These are phyloP conservation scores for Colletotrichum plurivorum DNA, from an alignment of 2,329 filamentous ascomycete species.

Conservation along the genomic window DNA sequence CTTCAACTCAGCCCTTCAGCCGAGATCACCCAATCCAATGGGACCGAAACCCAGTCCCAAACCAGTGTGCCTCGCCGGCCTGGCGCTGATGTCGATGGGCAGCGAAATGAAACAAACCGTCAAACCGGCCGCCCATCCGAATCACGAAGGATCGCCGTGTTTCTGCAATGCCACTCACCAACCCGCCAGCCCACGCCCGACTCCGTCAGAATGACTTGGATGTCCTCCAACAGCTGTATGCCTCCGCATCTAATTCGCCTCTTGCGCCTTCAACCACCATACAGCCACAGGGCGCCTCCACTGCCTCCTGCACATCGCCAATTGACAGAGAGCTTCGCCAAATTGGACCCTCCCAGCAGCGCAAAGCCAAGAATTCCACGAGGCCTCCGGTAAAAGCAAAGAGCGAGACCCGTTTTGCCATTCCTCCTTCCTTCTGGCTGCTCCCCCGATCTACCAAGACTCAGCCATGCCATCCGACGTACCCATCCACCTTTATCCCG, in stretches of 20 bases:
- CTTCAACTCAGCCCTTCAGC: no score
- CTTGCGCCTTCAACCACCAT: not conserved
- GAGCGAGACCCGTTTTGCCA: not conserved
- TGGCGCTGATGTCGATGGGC: not conserved
- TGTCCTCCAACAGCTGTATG: not conserved
- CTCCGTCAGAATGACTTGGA: slow-evolving; percentile 10
- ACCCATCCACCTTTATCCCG: slow-evolving; percentile 4
- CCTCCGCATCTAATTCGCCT: not conserved
- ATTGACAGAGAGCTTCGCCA: slow-evolving; percentile 6
- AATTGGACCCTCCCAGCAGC: not conserved
- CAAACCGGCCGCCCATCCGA: slow-evolving; percentile 5
- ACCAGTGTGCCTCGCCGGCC: no score
- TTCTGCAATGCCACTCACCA: slow-evolving; percentile 22
- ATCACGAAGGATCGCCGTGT: slow-evolving; percentile 25
- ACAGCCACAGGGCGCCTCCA: not conserved
- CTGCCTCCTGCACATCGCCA: not conserved
- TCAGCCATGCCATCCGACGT: slow-evolving; percentile 14
- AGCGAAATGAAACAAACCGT: slow-evolving; percentile 14
- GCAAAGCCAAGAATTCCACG: slow-evolving; percentile 36
- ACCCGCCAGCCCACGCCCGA: not conserved
- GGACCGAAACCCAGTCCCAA: no score
- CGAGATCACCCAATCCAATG: no score
- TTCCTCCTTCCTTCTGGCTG: not conserved
- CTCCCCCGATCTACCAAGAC: slow-evolving; percentile 17
- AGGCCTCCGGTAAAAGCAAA: slow-evolving; percentile 28